Evolutionary conservation across 106 monocot species (phyloP), one percentile per base, ranked within the genome.

Genomic region (Agapanthus africanus): DNA sequence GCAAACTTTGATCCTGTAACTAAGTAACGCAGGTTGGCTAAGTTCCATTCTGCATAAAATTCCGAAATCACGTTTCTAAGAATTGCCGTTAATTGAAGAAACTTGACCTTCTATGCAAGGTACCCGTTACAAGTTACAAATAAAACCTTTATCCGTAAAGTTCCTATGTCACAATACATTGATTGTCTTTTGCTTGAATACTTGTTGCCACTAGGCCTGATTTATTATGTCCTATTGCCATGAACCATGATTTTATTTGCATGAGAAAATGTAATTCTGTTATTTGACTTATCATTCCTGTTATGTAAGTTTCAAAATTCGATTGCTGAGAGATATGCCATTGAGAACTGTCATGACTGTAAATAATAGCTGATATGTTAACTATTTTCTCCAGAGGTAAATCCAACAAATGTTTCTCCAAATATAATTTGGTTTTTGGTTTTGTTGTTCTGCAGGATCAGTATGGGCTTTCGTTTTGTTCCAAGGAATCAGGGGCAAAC

Each of bases 401-500:
- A 61, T 34, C 23, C 16, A 19, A 19, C 35, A 19, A n/a, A 56
- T 56, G 16, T 61, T 61, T 61, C 16, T 61, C 36, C 4, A 23
- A 18, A 61, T 61, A 36, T 61, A 34, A 13, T 35, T 61, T 61
- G 35, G 36, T n/a, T n/a, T n/a, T n/a, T n/a, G n/a, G 14, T 31
- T 59, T 27, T 61, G 16, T 34, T 35, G 35, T 77, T 70, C 35
- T 69, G 37, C 76, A 84, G 84, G 78, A 77, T 54, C 56, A 79
- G 27, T 70, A 83, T 82, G 77, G 74, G 25, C 47, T 82, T 46
- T 56, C 68, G 10, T 81, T 71, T 81, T 76, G 72, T 49, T 70
- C 59, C 32, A 64, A 59, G 14, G 69, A 82, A 65, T 70, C 73
- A 61, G 79, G 75, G 62, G 70, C 74, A 44, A 86, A 51, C 65